Percentiles rank a stretch among this genome's conserved stretches.
phyloP scores from a whole-genome alignment of 2,329 filamentous ascomycete genomes.

The Aspergillus thermomutatus region DNA sequence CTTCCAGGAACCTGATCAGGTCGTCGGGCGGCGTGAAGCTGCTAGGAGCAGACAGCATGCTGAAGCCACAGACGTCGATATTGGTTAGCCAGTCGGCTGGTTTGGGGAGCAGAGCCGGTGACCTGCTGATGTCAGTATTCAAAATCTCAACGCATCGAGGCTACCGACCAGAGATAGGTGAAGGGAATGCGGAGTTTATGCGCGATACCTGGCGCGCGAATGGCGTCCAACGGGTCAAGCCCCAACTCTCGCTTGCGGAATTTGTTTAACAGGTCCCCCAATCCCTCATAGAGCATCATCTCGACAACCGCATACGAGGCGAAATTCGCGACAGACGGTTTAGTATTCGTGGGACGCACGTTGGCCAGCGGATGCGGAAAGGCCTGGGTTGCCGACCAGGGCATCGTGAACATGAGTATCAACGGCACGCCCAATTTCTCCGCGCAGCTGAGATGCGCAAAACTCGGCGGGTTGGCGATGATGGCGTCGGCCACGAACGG shows the following conservation, averaged over 20 bases:
- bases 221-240: conserved; percentile 71
- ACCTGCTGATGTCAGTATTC: conserved; percentile 40
- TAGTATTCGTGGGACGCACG: conserved; percentile 71
- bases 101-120: conserved; percentile 73
- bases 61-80: conserved; percentile 73
- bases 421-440: conserved; percentile 74
- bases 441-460: conserved; percentile 75
- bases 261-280: conserved; percentile 86
- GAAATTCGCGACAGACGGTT: conserved; percentile 74
- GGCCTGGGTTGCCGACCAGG: conserved; percentile 79
- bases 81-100: conserved; percentile 71
- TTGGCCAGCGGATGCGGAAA: conserved; percentile 87
- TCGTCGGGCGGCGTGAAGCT: conserved; percentile 65
- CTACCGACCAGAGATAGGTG: conserved; percentile 76
- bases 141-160: not conserved
- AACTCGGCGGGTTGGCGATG: conserved; percentile 77
- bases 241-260: conserved; percentile 74
- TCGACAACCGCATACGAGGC: conserved; percentile 81
- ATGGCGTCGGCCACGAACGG: conserved; percentile 88
- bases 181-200: conserved; percentile 73
- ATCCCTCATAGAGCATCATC: conserved; percentile 88
- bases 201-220: conserved; percentile 79
- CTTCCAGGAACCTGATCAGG: conserved; percentile 63
- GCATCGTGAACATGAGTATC: conserved; percentile 94
- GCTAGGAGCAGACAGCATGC: conserved; percentile 66